phyloP scores from a whole-genome alignment of 352 stramenopile genomes.

The Phytophthora sojae region DNA sequence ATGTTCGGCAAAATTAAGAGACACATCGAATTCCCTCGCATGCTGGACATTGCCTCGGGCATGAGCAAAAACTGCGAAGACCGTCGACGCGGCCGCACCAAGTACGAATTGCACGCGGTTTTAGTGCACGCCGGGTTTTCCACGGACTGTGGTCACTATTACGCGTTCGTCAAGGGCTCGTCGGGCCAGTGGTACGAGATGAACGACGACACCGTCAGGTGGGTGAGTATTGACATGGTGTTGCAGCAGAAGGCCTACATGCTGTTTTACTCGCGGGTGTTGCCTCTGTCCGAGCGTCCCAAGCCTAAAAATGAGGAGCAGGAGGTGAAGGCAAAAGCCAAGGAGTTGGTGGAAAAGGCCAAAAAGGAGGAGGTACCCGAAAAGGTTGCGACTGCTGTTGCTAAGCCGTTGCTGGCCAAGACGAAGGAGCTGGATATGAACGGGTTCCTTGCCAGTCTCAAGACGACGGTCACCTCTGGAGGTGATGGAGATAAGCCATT shows the following conservation, averaged over 20 bases:
- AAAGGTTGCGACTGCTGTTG: conserved; percentile 9
- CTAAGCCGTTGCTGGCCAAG: conserved; percentile 33
- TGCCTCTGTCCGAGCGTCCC: conserved; percentile 52
- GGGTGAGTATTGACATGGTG: conserved; percentile 88
- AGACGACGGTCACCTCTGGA: conserved; percentile 41
- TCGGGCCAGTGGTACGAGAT: conserved; percentile 94
- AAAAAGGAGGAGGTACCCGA: conserved; percentile 24
- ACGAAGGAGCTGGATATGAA: conserved; percentile 72
- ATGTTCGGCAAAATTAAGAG: conserved; percentile 92
- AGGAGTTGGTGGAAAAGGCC: conserved; percentile 17
- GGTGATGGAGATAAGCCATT: conserved; percentile 17
- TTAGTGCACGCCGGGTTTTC: conserved; percentile 89
- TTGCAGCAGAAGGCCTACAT: conserved; percentile 92
- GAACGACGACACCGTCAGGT: conserved; percentile 91
- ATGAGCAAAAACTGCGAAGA: conserved; percentile 70
- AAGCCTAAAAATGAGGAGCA: conserved; percentile 45
- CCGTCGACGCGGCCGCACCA: conserved; percentile 52
- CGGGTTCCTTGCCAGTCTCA: conserved; percentile 68
- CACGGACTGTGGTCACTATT: conserved; percentile 93
- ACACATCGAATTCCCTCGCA: conserved; percentile 77
- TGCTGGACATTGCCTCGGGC: conserved; percentile 69
- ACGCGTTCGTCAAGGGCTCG: conserved; percentile 88
- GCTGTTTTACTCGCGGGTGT: conserved; percentile 89
- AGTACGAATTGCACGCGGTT: conserved; percentile 85
- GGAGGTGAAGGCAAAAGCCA: conserved; percentile 36